A percentile compares a stretch with the other conserved stretches of the same genome.
phyloP scores from a whole-genome alignment of 2,329 filamentous ascomycete species.

The Colletotrichum australisinense region DNA sequence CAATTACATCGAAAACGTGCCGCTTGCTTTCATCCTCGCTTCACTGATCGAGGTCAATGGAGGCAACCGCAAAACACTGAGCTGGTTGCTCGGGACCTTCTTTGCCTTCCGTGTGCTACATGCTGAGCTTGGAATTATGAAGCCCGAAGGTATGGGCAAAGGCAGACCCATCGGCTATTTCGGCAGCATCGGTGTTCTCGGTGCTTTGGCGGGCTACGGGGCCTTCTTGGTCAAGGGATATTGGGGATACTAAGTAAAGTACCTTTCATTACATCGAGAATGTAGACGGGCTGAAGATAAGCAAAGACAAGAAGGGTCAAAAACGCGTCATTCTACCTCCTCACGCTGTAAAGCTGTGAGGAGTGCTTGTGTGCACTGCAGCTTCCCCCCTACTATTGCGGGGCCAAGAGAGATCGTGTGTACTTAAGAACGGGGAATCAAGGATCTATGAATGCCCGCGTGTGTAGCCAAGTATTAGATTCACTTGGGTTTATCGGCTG shows the following conservation, averaged over 20 bases:
- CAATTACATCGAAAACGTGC: conserved; percentile 22
- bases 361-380: no score
- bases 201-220: conserved; percentile 4
- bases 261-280: background rate
- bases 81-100: conserved; percentile 19
- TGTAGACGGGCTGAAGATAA: background rate
- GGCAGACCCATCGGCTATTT: conserved; percentile 12
- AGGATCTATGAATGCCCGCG: no score
- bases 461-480: no score
- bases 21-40: conserved; percentile 9
- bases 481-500: no score
- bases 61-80: conserved; percentile 7
- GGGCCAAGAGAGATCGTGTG: no score
- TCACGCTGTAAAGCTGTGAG: no score
- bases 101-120: conserved; percentile 14
- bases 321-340: no score
- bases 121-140: conserved; percentile 18
- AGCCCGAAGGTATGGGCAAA: background rate
- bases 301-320: no score
- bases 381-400: no score
- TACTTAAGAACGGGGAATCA: no score
- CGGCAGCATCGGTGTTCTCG: conserved; percentile 14
- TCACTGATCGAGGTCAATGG: conserved; percentile 13
- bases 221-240: conserved; percentile 24
- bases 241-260: conserved; percentile 6